Evolutionary conservation across 2,329 filamentous ascomycete species (phyloP).

Genomic region (Drechmeria coniospora): DNA sequence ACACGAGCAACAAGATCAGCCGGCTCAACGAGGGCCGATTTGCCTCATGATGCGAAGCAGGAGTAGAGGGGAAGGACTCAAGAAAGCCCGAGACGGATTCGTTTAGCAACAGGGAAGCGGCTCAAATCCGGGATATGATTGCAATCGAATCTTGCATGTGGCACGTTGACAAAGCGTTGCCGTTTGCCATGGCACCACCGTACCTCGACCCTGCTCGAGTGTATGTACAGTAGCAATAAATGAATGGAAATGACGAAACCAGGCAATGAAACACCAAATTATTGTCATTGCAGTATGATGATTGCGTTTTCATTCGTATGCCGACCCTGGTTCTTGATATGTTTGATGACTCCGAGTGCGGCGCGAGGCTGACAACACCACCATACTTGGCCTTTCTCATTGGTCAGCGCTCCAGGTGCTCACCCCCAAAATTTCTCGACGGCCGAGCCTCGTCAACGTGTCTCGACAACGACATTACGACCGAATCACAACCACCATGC

Average conservation of each 20-base stretch:
- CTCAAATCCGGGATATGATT: neutral
- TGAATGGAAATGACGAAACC: too few relatives aligned
- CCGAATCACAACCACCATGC: constrained; percentile 17
- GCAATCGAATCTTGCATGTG: too few relatives aligned
- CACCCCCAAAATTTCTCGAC: constrained; percentile 4
- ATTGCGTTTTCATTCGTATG: neutral
- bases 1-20: constrained; percentile 23
- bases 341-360: neutral
- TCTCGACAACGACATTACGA: constrained; percentile 1
- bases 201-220: constrained; percentile 15
- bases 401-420: constrained; percentile 1
- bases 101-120: neutral
- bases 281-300: neutral
- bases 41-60: constrained; percentile 10
- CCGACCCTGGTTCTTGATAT: neutral
- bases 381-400: neutral
- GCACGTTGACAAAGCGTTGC: neutral
- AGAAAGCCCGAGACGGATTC: neutral
- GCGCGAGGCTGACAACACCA: constrained; percentile 1
- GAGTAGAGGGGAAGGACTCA: neutral
- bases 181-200: constrained; percentile 4
- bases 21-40: constrained; percentile 21
- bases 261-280: constrained; percentile 7
- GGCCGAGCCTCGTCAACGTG: constrained; percentile 3
- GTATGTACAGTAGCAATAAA: constrained; percentile 18